Evolutionary conservation across 768 basidiomycete genomes (phyloP).

Genomic region (Suillus paluster): DNA sequence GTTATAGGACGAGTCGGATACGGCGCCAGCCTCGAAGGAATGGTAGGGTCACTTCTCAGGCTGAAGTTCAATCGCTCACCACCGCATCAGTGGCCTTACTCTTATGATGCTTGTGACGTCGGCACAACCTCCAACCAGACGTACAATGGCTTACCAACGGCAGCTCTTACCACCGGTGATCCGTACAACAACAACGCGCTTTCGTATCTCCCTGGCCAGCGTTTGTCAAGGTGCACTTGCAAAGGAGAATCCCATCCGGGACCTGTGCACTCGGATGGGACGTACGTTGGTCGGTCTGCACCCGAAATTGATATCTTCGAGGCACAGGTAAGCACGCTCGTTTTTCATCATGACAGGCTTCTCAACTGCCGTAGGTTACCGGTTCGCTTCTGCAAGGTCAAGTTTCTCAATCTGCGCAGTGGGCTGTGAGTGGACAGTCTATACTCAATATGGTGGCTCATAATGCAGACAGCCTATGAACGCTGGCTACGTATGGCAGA

Average conservation of each 20-base stretch:
- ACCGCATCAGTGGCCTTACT: conserved; percentile 71
- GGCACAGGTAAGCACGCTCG: conserved; percentile 57
- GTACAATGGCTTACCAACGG: conserved; percentile 60
- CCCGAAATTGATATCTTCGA: conserved; percentile 94
- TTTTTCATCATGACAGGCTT: neutral
- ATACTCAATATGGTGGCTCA: neutral
- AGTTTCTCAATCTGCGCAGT: conserved; percentile 87
- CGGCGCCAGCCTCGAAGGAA: conserved; percentile 84
- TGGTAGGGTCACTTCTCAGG: conserved; percentile 46
- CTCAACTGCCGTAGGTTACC: conserved; percentile 34
- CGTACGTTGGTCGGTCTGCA: conserved; percentile 79
- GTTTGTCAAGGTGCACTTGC: conserved; percentile 89
- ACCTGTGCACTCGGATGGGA: conserved; percentile 75
- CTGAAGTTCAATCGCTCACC: conserved; percentile 11
- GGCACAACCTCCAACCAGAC: conserved; percentile 92
- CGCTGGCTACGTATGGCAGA: conserved; percentile 68
- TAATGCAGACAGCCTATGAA: conserved; percentile 70
- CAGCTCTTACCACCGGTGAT: conserved; percentile 68
- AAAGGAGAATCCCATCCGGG: conserved; percentile 86
- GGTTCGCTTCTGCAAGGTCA: conserved; percentile 46
- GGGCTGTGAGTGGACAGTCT: conserved; percentile 56
- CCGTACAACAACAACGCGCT: conserved; percentile 53
- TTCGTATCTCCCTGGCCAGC: conserved; percentile 88
- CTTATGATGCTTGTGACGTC: conserved; percentile 88
- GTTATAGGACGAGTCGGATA: conserved; percentile 77